Evolutionary conservation across 352 stramenopile genomes (phyloP), one percentile per base, ranked within the genome.

Genomic region (Phytophthora tentaculata): DNA sequence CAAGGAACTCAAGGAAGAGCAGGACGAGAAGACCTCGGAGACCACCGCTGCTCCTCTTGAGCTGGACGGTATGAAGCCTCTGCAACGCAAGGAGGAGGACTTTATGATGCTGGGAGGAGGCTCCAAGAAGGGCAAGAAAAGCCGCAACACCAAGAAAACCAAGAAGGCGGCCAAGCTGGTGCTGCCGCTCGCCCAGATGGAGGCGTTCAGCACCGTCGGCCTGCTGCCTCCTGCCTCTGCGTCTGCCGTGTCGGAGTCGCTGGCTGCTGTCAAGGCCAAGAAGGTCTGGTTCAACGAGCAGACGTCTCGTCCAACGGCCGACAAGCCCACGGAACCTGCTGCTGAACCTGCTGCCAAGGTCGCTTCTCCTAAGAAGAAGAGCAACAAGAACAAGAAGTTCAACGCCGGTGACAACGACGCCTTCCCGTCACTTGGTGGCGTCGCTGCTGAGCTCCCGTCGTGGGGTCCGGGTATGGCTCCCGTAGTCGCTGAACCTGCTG

Each of bases 221-320:
- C 75, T 99, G 54, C 79, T 90, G 64, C 96, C 96, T 37, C 96
- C 97, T 10, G 88, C 91, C 45, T 91, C 83, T 52, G 80, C 97
- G 19, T 83, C 86, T 32, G 83, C 83, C 22, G 83, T 99, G 12
- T 73, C 82, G 45, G 81, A 83, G n/a, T 96, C 92, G 24, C 87
- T 99, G 69, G 81, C 92, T 56, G 96, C 92, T 58, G 91, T 99
- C 24, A 97, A 97, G 74, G 92, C 89, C n/a, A 98, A 98, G 90
- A 99, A 99, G 80, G 69, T 86, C 24, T 96, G 83, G 86, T 96
- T 92, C 64, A 76, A 76, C 28, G 78, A 78, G 64, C 86, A 96
- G 76, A 92, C 81, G 29, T 67, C 77, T 43, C 83, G 77, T 28
- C 63, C 73, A 8, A 82, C 77, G 58, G 50, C 65, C 12, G 79